Percentiles rank a stretch among this genome's conserved stretches.
Conservation (phyloP, 2,329 filamentous ascomycete species). For the Botrytis medusae region DNA sequence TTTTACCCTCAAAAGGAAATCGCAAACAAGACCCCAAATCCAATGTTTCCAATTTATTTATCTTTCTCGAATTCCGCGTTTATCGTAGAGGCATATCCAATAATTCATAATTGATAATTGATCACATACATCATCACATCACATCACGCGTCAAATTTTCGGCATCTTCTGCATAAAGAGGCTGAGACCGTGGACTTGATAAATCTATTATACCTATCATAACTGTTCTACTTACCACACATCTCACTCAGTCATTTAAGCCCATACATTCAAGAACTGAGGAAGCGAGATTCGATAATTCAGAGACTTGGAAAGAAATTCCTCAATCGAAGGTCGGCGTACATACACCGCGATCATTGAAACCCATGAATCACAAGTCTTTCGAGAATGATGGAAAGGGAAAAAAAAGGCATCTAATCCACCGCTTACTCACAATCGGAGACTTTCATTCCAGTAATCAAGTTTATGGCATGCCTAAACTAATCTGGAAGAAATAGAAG, state of each 20-base stretch:
- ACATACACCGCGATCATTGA: background rate
- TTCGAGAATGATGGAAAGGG: no score
- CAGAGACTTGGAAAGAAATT: background rate
- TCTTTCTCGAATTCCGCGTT: background rate
- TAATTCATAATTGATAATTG: no score
- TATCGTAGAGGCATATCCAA: background rate
- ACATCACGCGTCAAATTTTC: background rate
- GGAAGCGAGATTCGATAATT: background rate
- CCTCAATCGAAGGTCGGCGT: background rate
- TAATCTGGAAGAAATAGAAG: background rate
- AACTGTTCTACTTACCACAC: background rate
- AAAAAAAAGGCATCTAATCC: no score
- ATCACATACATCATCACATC: background rate
- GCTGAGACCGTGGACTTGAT: background rate
- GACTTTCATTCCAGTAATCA: no score
- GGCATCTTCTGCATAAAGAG: background rate
- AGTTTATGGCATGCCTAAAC: background rate
- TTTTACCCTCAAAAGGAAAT: background rate
- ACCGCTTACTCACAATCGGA: no score
- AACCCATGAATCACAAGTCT: no score
- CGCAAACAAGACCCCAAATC: background rate
- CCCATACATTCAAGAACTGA: background rate
- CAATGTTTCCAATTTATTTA: background rate
- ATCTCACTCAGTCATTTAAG: background rate
- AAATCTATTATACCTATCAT: background rate